phyloP scores from a whole-genome alignment of 2,329 filamentous ascomycete genomes.

The Lachnellula suecica region DNA sequence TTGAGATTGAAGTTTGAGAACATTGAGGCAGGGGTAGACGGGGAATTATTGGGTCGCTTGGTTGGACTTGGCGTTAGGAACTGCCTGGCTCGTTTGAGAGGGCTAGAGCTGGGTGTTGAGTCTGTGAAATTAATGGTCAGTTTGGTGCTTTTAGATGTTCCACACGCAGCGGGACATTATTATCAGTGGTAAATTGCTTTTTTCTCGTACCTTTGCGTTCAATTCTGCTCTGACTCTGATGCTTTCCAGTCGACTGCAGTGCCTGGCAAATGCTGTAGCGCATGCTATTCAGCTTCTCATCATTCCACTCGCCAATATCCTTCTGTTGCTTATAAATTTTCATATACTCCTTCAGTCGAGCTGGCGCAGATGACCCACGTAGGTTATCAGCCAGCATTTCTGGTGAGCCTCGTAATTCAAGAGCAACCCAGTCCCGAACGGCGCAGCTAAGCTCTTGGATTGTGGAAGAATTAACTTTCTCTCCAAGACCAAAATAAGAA shows the following conservation, averaged over 20 bases:
- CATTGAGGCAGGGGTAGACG: not conserved
- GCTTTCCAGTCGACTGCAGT: not conserved
- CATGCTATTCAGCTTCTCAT: not conserved
- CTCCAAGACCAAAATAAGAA: not conserved
- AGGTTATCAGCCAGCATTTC: not conserved
- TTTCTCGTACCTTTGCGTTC: not conserved
- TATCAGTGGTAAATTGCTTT: too few relatives aligned
- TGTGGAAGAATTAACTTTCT: not conserved
- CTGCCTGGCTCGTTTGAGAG: too few relatives aligned
- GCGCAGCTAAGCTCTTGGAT: not conserved
- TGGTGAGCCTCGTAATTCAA: not conserved
- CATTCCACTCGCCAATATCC: not conserved
- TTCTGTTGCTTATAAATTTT: not conserved
- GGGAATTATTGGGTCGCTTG: not conserved
- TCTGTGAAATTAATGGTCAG: too few relatives aligned
- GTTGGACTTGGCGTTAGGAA: not conserved
- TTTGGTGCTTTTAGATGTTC: not conserved
- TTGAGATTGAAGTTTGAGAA: not conserved
- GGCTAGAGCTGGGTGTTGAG: not conserved
- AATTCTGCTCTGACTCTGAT: not conserved
- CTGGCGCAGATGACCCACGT: not conserved
- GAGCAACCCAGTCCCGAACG: not conserved
- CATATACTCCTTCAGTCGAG: not conserved
- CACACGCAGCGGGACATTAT: not conserved
- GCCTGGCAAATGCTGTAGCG: not conserved